Conservation (phyloP, 1,139 yeast genomes). For the Citeromyces hawaiiensis region DNA sequence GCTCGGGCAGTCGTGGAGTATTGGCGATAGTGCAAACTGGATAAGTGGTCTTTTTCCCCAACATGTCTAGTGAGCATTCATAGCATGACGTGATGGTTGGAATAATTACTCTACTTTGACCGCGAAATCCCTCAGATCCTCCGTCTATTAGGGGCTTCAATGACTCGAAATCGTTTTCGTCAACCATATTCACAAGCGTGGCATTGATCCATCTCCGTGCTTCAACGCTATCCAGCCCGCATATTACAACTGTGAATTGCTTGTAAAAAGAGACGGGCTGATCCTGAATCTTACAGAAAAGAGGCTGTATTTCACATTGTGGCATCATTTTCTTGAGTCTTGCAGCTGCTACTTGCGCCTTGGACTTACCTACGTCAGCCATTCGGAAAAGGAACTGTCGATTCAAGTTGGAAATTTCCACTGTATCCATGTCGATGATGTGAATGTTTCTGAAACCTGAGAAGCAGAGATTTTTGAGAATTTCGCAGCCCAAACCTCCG, state of each 20-base stretch:
- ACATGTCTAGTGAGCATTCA: slow-evolving; percentile 78
- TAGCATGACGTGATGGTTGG: slow-evolving; percentile 85
- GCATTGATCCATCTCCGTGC: slow-evolving; percentile 91
- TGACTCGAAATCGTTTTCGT: slow-evolving; percentile 31
- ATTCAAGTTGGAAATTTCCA: slow-evolving; percentile 82
- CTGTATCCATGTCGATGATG: slow-evolving; percentile 91
- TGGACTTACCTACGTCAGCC: slow-evolving; percentile 64
- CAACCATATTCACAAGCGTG: slow-evolving; percentile 51
- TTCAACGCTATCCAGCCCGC: slow-evolving; percentile 84
- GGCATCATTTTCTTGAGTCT: slow-evolving; percentile 37
- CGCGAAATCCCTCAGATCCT: slow-evolving; percentile 91
- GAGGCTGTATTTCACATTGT: slow-evolving; percentile 36
- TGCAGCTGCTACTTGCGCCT: slow-evolving; percentile 69
- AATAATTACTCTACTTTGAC: slow-evolving; percentile 78
- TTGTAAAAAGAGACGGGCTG: slow-evolving; percentile 49
- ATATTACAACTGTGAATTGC: slow-evolving; percentile 61
- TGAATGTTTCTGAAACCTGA: slow-evolving; percentile 66
- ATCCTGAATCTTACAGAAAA: slow-evolving; percentile 63
- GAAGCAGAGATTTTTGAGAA: slow-evolving; percentile 69
- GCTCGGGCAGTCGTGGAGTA: slow-evolving; percentile 88
- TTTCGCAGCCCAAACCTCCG: slow-evolving; percentile 94
- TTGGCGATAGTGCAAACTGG: slow-evolving; percentile 94
- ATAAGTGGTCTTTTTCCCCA: slow-evolving; percentile 57
- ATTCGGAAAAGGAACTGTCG: slow-evolving; percentile 83
- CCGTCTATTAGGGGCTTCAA: slow-evolving; percentile 85